Conservation (phyloP, 1,139 yeast species). For the Diutina neorugosa region DNA sequence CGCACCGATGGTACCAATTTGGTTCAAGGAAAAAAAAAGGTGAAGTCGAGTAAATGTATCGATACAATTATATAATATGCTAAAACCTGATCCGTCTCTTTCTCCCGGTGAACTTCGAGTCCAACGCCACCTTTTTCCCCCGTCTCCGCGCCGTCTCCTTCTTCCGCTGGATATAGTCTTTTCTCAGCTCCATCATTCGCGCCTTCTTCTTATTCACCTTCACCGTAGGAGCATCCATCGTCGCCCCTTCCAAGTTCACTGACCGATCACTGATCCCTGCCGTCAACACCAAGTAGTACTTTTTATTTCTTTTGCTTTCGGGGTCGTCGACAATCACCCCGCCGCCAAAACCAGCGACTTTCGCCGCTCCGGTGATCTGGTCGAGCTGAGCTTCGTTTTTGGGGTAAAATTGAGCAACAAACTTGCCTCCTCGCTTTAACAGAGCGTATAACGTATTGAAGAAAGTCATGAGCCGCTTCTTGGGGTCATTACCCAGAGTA, state of each 20-base stretch:
- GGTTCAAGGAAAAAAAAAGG: background rate
- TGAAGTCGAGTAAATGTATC: background rate
- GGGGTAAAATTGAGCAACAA: constrained; percentile 95
- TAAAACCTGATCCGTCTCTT: constrained; percentile 80
- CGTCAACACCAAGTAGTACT: constrained; percentile 78
- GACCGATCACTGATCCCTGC: constrained; percentile 70
- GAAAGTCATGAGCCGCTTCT: constrained; percentile 64
- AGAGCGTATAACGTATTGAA: constrained; percentile 83
- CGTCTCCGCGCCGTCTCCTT: constrained; percentile 87
- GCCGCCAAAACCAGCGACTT: constrained; percentile 92
- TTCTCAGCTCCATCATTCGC: constrained; percentile 58
- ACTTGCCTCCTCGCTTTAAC: constrained; percentile 87
- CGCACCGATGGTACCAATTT: background rate
- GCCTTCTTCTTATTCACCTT: constrained; percentile 37
- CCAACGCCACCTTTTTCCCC: constrained; percentile 81
- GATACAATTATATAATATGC: background rate
- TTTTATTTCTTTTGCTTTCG: constrained; percentile 82
- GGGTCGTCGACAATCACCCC: constrained; percentile 92
- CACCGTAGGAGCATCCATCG: constrained; percentile 49
- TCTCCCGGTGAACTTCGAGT: constrained; percentile 88
- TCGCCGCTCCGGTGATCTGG: constrained; percentile 70
- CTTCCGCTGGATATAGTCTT: constrained; percentile 80
- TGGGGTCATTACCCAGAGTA: constrained; percentile 73
- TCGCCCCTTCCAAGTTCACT: constrained; percentile 67
- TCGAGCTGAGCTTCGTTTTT: constrained; percentile 78